Conservation (phyloP, 768 basidiomycete genomes). For the Termitomyces sp. region DNA sequence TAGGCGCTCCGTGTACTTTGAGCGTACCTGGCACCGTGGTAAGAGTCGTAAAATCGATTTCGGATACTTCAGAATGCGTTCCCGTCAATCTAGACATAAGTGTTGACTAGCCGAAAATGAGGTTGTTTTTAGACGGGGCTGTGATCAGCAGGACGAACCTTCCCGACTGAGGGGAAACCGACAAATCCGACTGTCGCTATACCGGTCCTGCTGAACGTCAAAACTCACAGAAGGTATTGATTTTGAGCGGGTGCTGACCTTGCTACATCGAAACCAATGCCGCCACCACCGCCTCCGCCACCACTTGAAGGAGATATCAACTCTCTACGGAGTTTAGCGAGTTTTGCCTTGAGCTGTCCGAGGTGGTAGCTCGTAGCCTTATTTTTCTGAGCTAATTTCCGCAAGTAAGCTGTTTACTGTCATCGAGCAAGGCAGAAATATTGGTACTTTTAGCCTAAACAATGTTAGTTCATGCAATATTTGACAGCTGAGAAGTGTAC, state of each 20-base stretch:
- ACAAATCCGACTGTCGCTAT: slow-evolving; percentile 95
- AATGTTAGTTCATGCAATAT: slow-evolving; percentile 18
- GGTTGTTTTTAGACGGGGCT: not conserved
- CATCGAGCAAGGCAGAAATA: not conserved
- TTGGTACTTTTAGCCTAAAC: slow-evolving; percentile 71
- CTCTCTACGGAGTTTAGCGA: slow-evolving; percentile 94
- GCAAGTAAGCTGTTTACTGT: slow-evolving; percentile 11
- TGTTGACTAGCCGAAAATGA: slow-evolving; percentile 53
- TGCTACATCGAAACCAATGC: slow-evolving; percentile 96
- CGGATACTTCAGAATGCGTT: slow-evolving; percentile 93
- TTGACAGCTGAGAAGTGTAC: slow-evolving; percentile 34
- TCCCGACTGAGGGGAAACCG: slow-evolving; percentile 92
- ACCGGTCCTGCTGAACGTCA: slow-evolving; percentile 57
- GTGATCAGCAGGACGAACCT: slow-evolving; percentile 38
- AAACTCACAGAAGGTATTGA: not conserved
- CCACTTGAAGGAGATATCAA: slow-evolving; percentile 74
- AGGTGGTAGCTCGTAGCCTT: slow-evolving; percentile 96
- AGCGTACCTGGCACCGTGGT: slow-evolving; percentile 95
- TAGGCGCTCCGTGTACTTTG: slow-evolving; percentile 92
- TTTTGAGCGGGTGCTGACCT: slow-evolving; percentile 23
- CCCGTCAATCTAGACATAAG: slow-evolving; percentile 96
- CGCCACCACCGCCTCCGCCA: slow-evolving; percentile 82
- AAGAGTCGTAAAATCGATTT: slow-evolving; percentile 94
- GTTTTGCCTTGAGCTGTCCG: slow-evolving; percentile 96
- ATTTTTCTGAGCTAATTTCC: slow-evolving; percentile 79